These are phyloP conservation scores for Mucor irregularis DNA, from an alignment of 371 early-diverging fungal species.

Conservation along the genomic window DNA sequence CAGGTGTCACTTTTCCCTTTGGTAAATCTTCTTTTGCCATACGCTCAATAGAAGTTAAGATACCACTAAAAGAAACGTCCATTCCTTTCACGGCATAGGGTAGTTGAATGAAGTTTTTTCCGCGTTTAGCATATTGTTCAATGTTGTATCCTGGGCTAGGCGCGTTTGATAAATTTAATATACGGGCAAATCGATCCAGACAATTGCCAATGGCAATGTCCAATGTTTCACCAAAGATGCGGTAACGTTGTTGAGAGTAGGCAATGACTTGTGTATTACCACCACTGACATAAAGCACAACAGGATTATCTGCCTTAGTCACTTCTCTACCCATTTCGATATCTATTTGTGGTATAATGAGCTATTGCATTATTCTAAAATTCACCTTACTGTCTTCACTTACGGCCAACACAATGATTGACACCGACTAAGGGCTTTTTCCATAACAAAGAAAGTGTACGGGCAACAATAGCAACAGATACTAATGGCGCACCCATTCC, in stretches of 20 bases:
- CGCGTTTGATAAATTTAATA: conserved; percentile 92
- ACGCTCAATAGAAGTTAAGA: conserved; percentile 88
- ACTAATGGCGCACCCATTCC: conserved; percentile 98
- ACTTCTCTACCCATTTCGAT: conserved; percentile 99
- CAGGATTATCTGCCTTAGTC: conserved; percentile 95
- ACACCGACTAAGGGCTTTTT: conserved; percentile 96
- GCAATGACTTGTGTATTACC: conserved; percentile 99
- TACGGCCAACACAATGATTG: conserved; percentile 99
- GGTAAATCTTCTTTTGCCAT: conserved; percentile 68
- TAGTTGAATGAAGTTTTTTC: conserved; percentile 85
- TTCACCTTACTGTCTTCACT: too few species aligned
- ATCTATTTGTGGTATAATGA: too few species aligned
- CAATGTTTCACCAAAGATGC: conserved; percentile 99
- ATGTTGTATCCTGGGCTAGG: conserved; percentile 99
- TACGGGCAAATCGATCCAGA: conserved; percentile 97
- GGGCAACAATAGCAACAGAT: conserved; percentile 93
- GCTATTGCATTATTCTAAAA: too few species aligned
- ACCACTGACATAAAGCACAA: conserved; percentile 99
- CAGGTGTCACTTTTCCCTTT: conserved; percentile 66
- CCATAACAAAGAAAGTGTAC: conserved; percentile 93
- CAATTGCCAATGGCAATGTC: conserved; percentile 99
- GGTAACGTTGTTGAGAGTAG: conserved; percentile 90
- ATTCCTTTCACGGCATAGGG: conserved; percentile 99
- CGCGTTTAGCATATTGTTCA: conserved; percentile 94
- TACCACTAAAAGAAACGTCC: conserved; percentile 99